phyloP scores from a whole-genome alignment of 768 basidiomycete genomes.

The Trametes elegans region DNA sequence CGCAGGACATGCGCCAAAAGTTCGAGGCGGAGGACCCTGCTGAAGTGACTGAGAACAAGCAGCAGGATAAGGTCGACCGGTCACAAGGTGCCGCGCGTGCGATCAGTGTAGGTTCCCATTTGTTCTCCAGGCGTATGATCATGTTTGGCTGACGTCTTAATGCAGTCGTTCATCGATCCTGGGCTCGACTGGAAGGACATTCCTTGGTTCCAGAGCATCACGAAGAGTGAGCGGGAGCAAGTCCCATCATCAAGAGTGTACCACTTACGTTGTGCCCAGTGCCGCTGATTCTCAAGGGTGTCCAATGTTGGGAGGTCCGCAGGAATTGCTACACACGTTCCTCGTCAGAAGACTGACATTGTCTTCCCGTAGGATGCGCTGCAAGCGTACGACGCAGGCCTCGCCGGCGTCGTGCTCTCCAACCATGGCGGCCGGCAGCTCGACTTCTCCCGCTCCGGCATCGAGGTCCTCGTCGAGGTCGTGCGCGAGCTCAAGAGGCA shows the following conservation, averaged over 20 bases:
- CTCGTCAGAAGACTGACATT: not conserved
- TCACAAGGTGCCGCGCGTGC: conserved; percentile 93
- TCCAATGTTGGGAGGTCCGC: conserved; percentile 55
- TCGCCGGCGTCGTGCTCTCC: conserved; percentile 50
- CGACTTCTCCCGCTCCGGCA: conserved; percentile 44
- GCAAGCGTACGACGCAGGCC: conserved; percentile 45
- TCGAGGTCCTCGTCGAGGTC: conserved; percentile 59
- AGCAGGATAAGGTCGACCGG: conserved; percentile 59
- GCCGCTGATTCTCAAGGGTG: conserved; percentile 65
- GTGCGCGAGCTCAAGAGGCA: conserved; percentile 63
- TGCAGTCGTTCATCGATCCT: conserved; percentile 92
- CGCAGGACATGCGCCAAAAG: conserved; percentile 91
- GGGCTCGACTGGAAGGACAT: conserved; percentile 84
- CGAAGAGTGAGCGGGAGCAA: conserved; percentile 46
- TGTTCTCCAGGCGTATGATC: not conserved
- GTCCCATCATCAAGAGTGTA: no score
- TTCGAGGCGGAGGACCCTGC: conserved; percentile 79
- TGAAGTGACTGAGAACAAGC: conserved; percentile 51
- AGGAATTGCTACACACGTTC: not conserved
- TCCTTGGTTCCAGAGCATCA: conserved; percentile 59
- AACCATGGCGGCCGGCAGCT: conserved; percentile 62
- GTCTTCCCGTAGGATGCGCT: conserved; percentile 41
- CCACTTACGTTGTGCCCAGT: conserved; percentile 27
- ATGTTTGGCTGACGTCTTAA: not conserved
- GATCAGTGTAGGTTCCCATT: conserved; percentile 64